These are phyloP conservation scores for Epichloe gansuensis DNA, from an alignment of 2,329 filamentous ascomycete species.

Conservation along the genomic window DNA sequence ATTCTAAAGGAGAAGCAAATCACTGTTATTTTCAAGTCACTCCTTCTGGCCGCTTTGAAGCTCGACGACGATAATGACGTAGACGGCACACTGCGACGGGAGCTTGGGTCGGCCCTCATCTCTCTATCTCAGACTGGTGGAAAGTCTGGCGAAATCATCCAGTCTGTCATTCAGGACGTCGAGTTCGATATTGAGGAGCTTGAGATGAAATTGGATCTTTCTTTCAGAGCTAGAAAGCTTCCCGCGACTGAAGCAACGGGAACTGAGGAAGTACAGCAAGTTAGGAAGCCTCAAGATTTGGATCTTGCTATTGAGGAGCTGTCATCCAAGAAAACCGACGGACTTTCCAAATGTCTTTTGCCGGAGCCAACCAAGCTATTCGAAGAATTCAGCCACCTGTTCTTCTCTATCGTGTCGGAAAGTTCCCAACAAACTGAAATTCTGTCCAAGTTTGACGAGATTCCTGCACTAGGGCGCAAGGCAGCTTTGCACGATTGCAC, in stretches of 20 bases:
- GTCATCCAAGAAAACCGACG: slow-evolving; percentile 19
- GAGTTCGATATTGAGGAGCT: slow-evolving; percentile 62
- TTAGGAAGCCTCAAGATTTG: slow-evolving; percentile 24
- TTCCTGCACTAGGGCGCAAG: slow-evolving; percentile 40
- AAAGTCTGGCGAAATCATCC: slow-evolving; percentile 48
- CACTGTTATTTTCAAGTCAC: slow-evolving; percentile 50
- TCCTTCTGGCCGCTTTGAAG: slow-evolving; percentile 48
- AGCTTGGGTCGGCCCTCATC: slow-evolving; percentile 55
- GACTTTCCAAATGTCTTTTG: slow-evolving; percentile 39
- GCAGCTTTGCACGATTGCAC: slow-evolving; percentile 47
- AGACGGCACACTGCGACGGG: slow-evolving; percentile 44
- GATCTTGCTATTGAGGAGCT: slow-evolving; percentile 27
- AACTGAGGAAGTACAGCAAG: slow-evolving; percentile 15
- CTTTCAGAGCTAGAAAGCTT: slow-evolving; percentile 45
- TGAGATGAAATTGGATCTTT: slow-evolving; percentile 61
- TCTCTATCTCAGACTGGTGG: slow-evolving; percentile 47
- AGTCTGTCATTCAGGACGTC: slow-evolving; percentile 51
- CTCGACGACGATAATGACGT: slow-evolving; percentile 41
- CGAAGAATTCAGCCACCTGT: slow-evolving; percentile 44
- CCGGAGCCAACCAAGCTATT: slow-evolving; percentile 39
- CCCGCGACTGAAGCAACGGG: slow-evolving; percentile 37
- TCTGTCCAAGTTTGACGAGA: slow-evolving; percentile 39
- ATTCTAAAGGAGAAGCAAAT: slow-evolving; percentile 51
- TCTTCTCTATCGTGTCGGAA: slow-evolving; percentile 39
- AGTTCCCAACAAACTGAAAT: slow-evolving; percentile 24